Evolutionary conservation across 2,329 filamentous ascomycete genomes (phyloP), one percentile per base, ranked within the genome.

Genomic region (Salinomyces thailandicus): DNA sequence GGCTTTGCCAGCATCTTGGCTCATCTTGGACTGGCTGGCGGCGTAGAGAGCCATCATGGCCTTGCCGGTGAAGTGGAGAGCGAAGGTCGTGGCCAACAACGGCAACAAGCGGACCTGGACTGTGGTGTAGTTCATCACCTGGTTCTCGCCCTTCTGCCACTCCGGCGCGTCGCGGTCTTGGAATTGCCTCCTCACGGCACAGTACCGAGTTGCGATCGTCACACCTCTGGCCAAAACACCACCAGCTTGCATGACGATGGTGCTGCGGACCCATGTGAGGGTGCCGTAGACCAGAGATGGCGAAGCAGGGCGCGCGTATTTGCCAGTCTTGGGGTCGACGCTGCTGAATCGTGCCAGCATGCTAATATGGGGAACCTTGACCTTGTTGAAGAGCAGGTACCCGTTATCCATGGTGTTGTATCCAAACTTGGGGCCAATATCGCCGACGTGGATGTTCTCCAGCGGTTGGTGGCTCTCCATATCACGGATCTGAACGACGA

Each of bases 81-180:
- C 81, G 46, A 81, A 86, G 1, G 79, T 81, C 2, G 81, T 72
- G 1, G 81, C 81, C 6, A 87, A 64, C 3, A 86, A 67, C 1
- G 82, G 80, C 15, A 86, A 63, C 2, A 86, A 66, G 32, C 82
- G 73, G 51, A 81, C 73, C 56, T 85, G 81, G 5, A 86, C 81
- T 75, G 84, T 85, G 44, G 80, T 83, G 61, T 86, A 86, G 64
- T 86, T 81, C 18, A 86, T 65, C 1, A 86, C 82, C 49, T 80
- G 78, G 54, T 77, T 85, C 63, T 86, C 82, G 4, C 72, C 74
- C 16, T 63, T 57, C 43, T 70, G 66, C 26, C 64, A 66, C 24
- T 71, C 65, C 18, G 69, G 67, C 5, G 77, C 73, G 59, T 85
- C 81, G 4, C 75, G 72, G 48, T 86, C 81, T 56, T 83, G 77